Conservation (phyloP, 2,329 filamentous ascomycete genomes). For the Diaporthe ampelina region DNA sequence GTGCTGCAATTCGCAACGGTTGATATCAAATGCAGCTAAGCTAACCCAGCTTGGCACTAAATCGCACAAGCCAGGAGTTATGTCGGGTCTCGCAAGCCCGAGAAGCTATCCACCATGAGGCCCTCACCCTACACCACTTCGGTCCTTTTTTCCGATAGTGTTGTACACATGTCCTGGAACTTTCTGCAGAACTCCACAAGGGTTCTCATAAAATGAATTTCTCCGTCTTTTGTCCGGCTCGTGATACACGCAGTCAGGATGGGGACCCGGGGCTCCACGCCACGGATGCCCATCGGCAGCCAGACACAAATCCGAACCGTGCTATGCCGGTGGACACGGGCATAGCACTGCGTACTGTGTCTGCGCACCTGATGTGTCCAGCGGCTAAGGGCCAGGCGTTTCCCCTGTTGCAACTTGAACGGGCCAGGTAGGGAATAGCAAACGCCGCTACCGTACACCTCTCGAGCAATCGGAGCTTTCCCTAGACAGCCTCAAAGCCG, state of each 20-base stretch:
- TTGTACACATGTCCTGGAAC: conserved; percentile 3
- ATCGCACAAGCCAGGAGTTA: conserved; percentile 14
- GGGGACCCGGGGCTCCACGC: conserved; percentile 10
- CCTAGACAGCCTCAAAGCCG: not conserved
- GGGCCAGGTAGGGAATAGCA: not conserved
- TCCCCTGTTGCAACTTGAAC: conserved; percentile 7
- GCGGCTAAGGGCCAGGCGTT: conserved; percentile 15
- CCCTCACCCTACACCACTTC: not conserved
- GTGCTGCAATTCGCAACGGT: conserved; percentile 14
- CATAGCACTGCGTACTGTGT: not conserved
- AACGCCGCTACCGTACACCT: not conserved
- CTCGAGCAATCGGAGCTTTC: conserved; percentile 22
- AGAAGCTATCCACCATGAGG: conserved; percentile 21
- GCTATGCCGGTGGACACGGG: conserved; percentile 9
- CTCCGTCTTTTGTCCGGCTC: conserved; percentile 37
- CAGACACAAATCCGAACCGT: conserved; percentile 16
- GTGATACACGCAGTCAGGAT: conserved; percentile 32
- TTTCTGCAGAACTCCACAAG: conserved; percentile 10
- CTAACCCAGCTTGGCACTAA: conserved; percentile 15
- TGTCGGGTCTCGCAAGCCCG: conserved; percentile 10
- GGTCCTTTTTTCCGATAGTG: conserved; percentile 1
- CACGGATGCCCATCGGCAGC: conserved; percentile 20
- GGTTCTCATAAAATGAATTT: conserved; percentile 39
- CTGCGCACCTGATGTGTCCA: conserved; percentile 1
- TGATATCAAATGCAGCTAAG: not conserved